Evolutionary conservation across 1,284 basidiomycete species (phyloP).

Genomic region (Puccinia triticina): DNA sequence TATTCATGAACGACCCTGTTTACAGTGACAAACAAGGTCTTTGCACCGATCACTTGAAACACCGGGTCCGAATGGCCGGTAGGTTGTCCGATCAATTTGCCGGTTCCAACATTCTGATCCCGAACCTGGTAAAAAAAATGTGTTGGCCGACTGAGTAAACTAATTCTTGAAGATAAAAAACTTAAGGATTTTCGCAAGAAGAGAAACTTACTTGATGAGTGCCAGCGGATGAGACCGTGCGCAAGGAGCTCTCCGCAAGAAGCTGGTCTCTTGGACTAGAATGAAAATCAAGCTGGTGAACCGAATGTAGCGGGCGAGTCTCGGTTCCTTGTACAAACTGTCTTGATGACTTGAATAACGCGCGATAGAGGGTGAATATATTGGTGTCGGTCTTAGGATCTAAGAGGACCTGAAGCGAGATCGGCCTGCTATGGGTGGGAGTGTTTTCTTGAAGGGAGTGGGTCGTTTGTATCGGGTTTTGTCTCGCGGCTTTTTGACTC

Average conservation of each 20-base stretch:
- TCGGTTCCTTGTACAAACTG: neutral
- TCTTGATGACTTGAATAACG: slow-evolving; percentile 6
- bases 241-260: neutral
- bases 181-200: neutral
- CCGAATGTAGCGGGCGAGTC: neutral
- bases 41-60: neutral
- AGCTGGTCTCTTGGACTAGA: neutral
- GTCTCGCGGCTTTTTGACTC: neutral
- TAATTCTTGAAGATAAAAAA: neutral
- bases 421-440: neutral
- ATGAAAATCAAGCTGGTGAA: neutral
- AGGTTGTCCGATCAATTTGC: neutral
- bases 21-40: neutral
- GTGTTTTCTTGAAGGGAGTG: neutral
- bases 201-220: neutral
- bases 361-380: neutral
- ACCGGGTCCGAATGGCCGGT: neutral
- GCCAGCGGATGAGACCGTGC: neutral
- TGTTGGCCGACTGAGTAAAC: neutral
- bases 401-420: neutral
- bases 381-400: neutral
- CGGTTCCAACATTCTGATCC: neutral
- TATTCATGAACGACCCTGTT: neutral
- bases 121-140: neutral
- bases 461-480: neutral